Base-by-base conservation (phyloP, 805 yeast species). In the Saccharomyces kudriavzevii region DNA sequence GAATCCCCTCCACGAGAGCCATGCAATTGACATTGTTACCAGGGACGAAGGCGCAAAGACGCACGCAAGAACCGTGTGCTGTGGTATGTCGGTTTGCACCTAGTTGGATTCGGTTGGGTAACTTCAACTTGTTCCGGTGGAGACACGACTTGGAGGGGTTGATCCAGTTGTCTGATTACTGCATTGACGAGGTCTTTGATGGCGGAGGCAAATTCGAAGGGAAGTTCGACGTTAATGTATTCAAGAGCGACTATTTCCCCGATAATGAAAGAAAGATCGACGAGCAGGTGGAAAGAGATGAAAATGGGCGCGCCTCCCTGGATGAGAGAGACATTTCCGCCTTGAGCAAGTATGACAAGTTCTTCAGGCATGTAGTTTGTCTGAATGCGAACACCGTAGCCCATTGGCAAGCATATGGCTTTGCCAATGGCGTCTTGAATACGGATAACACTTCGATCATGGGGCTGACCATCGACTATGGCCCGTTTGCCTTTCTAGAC, bases 401-500 rank as follows among this genome's bases (percentile, higher is more conserved):
- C 1, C 75, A 79, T 58, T 89, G 96, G 89, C 97, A 92, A 66
- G 79, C 86, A 0, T 92, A 90, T 69, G 98, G 97, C 2, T 91
- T 92, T 63, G 69, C 91, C 60, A 94, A 92, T 64, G 99, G 99
- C 13, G 98, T 94, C 4, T 73, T 94, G 53, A 92, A 92, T 67
- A 91, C 98, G 0, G 99, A 92, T 65, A 92, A 92, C 65, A 89
- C 97, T 0, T 88, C 96, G 0, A 77, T 92, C n/a, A 64, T 85
- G 47, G 99, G 99, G 0, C 73, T 90, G 10, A 81, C 96, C 0
- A 80, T 94, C 69, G 99, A 92, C 69, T 94, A 85, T 69, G 99
- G 98, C 2, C 98, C 99, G 0, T 94, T 88, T 71, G 87, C 95
- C 20, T 86, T 90, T 56, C 79, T 91, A 85, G 97, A 91, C 64